phyloP scores from a whole-genome alignment of 768 basidiomycete genomes.

The Chalciporus chontae region DNA sequence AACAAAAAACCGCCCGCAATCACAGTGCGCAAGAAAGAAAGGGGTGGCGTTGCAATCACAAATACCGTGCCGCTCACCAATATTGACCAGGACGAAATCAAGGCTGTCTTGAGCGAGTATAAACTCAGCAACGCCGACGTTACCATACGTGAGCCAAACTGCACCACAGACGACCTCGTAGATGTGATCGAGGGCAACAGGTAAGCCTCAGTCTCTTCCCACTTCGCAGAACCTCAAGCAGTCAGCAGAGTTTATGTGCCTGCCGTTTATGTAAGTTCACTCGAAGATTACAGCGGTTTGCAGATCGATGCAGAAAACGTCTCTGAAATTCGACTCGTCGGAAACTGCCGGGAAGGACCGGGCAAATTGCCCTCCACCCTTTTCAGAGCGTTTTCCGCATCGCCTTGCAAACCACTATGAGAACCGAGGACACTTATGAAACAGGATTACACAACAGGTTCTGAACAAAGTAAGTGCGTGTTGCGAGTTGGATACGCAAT shows the following conservation, averaged over 20 bases:
- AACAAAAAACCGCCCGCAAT: constrained; percentile 94
- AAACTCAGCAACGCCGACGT: constrained; percentile 85
- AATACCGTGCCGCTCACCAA: constrained; percentile 96
- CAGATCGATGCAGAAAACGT: no score
- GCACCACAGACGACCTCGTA: constrained; percentile 93
- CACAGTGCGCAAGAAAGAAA: constrained; percentile 80
- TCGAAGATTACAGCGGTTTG: no score
- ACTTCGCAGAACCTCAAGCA: constrained; percentile 3
- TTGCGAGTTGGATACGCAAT: not conserved
- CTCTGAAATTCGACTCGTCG: no score
- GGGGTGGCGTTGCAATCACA: constrained; percentile 88
- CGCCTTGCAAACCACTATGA: no score
- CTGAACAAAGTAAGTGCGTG: constrained; percentile 66
- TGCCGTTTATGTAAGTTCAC: constrained; percentile 70
- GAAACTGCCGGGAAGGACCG: no score
- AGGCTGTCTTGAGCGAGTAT: constrained; percentile 92
- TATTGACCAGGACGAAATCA: constrained; percentile 94
- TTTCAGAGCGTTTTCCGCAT: no score
- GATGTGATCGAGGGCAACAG: constrained; percentile 97
- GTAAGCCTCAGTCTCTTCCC: constrained; percentile 28
- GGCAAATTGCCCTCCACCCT: no score
- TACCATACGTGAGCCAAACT: constrained; percentile 87
- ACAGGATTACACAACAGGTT: constrained; percentile 41
- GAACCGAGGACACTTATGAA: not conserved
- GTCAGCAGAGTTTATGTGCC: constrained; percentile 84